Percentiles rank a stretch among this genome's conserved stretches.
phyloP scores from a whole-genome alignment of 495 filamentous ascomycete genomes.

The Penicillium manginii region DNA sequence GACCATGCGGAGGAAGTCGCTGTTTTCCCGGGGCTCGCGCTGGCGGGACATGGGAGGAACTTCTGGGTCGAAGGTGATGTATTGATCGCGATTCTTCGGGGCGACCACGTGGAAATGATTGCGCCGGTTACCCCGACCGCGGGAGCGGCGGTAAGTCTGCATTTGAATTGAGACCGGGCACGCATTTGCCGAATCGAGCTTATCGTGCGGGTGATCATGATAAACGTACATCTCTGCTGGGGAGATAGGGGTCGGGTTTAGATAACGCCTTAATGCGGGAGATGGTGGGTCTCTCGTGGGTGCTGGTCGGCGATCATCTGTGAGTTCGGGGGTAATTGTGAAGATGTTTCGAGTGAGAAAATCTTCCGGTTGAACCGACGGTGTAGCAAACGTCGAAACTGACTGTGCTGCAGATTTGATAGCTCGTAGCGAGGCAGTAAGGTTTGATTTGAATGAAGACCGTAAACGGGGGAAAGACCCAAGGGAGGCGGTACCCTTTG shows the following conservation, averaged over 20 bases:
- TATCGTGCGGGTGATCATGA: slow-evolving; percentile 47
- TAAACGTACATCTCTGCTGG: slow-evolving; percentile 68
- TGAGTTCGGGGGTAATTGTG: slow-evolving; percentile 79
- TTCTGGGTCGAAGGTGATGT: slow-evolving; percentile 49
- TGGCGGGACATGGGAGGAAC: slow-evolving; percentile 64
- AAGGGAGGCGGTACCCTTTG: slow-evolving; percentile 30
- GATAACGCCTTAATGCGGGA: slow-evolving; percentile 85
- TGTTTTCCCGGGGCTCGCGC: slow-evolving; percentile 89
- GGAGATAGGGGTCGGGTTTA: slow-evolving; percentile 78
- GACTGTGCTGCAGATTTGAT: slow-evolving; percentile 84
- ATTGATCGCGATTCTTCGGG: slow-evolving; percentile 33
- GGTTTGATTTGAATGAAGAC: slow-evolving; percentile 84
- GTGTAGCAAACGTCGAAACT: slow-evolving; percentile 74
- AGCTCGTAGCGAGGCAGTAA: slow-evolving; percentile 88
- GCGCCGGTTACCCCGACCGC: slow-evolving; percentile 38
- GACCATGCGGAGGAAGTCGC: slow-evolving; percentile 90
- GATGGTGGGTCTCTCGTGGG: slow-evolving; percentile 74
- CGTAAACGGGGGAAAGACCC: slow-evolving; percentile 44
- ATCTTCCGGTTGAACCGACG: slow-evolving; percentile 81
- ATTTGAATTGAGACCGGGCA: slow-evolving; percentile 84
- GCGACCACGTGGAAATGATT: slow-evolving; percentile 37
- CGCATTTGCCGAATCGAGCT: slow-evolving; percentile 31
- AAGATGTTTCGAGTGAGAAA: slow-evolving; percentile 84
- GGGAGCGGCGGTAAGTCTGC: slow-evolving; percentile 70
- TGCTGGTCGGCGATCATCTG: slow-evolving; percentile 86